A percentile compares a stretch with the other conserved stretches of the same genome.
phyloP scores from a whole-genome alignment of 768 basidiomycete species.

The Plicaturopsis crispa region DNA sequence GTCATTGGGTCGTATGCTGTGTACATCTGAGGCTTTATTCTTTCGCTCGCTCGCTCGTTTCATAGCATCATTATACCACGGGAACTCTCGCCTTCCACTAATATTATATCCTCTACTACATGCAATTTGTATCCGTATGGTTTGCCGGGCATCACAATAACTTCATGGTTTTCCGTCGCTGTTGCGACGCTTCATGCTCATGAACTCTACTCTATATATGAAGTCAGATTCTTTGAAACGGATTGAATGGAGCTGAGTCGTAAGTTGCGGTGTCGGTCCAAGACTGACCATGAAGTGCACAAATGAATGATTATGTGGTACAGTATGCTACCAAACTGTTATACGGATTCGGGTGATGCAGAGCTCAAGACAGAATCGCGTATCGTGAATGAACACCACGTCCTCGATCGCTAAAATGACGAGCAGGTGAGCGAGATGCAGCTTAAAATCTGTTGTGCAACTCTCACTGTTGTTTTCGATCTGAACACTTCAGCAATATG shows the following conservation, averaged over 20 bases:
- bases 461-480: slow-evolving; percentile 34
- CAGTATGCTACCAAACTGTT: too few relatives aligned
- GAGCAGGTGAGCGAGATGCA: not conserved
- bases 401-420: slow-evolving; percentile 24
- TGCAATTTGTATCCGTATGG: too few relatives aligned
- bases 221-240: too few relatives aligned
- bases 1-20: slow-evolving; percentile 76
- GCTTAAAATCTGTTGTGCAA: slow-evolving; percentile 1
- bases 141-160: too few relatives aligned
- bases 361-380: slow-evolving; percentile 4
- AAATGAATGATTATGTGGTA: too few relatives aligned
- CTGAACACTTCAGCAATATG: slow-evolving; percentile 34
- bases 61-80: not conserved
- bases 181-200: too few relatives aligned
- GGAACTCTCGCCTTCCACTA: slow-evolving; percentile 43
- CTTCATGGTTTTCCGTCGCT: too few relatives aligned
- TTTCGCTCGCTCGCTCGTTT: slow-evolving; percentile 6
- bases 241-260: too few relatives aligned
- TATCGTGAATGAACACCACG: slow-evolving; percentile 33
- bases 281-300: too few relatives aligned
- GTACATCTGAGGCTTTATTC: slow-evolving; percentile 51
- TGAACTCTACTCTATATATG: too few relatives aligned
- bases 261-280: too few relatives aligned
- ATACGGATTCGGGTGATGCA: too few relatives aligned
- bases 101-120: slow-evolving; percentile 46